Evolutionary conservation across 2,329 filamentous ascomycete species (phyloP), one percentile per base, ranked within the genome.

Genomic region (Bertia moriformis): DNA sequence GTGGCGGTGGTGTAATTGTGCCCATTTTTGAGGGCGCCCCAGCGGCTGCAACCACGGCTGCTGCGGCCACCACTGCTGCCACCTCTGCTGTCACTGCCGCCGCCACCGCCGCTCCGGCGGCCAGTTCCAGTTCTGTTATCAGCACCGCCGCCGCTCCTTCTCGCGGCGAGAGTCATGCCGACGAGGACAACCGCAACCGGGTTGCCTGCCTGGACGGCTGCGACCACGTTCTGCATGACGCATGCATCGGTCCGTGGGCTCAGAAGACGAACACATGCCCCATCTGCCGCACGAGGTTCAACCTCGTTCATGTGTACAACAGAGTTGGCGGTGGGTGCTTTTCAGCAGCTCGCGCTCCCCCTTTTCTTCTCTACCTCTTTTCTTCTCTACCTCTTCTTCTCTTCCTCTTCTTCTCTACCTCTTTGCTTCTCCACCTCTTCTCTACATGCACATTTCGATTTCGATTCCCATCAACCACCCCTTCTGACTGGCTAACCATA

Each of bases 201-300:
- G 67, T 79, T 44, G 74, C 76, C 30, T 60, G 70, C 40, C 71
- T 80, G 38, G 66, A 77, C 43, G 80, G 86, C 37, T 98, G 91
- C 60, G 83, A 85, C 42, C 93, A 98, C 66, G 73, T 88, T 49
- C 69, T 98, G 49, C 91, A 98, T 63, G 81, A 98, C 63, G 78
- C 82, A 39, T 98, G 91, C 59, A 71, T 98, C 48, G 82, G 83
- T 50, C 85, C 87, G 49, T 98, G 91, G 91, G 86, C 89, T 36
- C 85, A 93, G 61, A 83, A 93, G 58, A 89, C 91, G 46, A 98
- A 96, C 61, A 95, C 88, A 56, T 98, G 91, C 59, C 91, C 91
- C 36, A 94, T 98, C 58, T 98, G 91, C 62, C 83, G 91, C 48
- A 83, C 85, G 51, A 77, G 73, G 45, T 96, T 98, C 65, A 89